Base-by-base conservation (phyloP, 495 filamentous ascomycete species). In the Penicillium manginii region DNA sequence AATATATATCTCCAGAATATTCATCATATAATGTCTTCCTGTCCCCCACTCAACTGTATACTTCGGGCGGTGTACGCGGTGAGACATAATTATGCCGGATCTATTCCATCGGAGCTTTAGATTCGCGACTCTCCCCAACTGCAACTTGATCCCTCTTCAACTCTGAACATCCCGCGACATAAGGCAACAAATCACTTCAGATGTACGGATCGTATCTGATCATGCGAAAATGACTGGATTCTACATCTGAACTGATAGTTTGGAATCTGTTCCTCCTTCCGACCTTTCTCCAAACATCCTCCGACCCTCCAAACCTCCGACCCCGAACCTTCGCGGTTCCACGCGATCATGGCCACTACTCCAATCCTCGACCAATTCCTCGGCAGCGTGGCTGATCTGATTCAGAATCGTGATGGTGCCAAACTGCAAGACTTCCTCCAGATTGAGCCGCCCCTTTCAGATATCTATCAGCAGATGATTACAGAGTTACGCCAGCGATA, bases 391-490 rank as follows among this genome's bases (percentile, higher is more conserved):
- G 74, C 78, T 17, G 73, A 75, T 19, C 75, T 88, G 19, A 69
- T 90, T 14, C 74, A 72, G 35, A 74, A 72, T 12, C 81, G 79
- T 58, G 76, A 90, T 71, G 84, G 83, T 33, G 61, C 58, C 18
- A 70, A 82, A 43, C 67, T 90, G 7, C 77, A 84, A 60, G 76
- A 83, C 46, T 87, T 79, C 59, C 70, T 91, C 11, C 76, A 83
- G 47, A 79, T 89, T 60, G 87, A 90, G 62, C 87, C 87, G 8
- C 86, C 85, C 2, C 73, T 87, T 18, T 78, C 85, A 4, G 79
- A 83, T 4, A 78, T 86, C 11, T 96, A 94, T 73, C 73, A 77
- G 52, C 76, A 83, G 45, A 87, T 96, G 66, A 83, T 84, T 18
- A 63, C 64, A 2, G 88, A 93, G 67, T 74, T 96, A 52, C 84